Evolutionary conservation across 345 rosid species (phyloP).

Genomic region (Camelina laxa): DNA sequence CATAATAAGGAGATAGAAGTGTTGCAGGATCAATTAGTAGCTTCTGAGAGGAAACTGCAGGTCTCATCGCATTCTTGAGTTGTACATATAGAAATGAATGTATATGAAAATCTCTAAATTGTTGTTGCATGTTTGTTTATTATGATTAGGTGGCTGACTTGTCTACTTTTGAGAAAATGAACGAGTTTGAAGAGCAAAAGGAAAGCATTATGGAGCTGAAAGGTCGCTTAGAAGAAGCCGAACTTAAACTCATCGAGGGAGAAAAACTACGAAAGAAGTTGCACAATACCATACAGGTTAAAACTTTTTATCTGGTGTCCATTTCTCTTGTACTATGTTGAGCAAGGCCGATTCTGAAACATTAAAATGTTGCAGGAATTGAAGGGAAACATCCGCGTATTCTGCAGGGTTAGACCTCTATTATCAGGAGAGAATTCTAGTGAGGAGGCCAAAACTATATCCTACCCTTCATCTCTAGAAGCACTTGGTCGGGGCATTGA

Average conservation of each 20-base stretch:
- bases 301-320: neutral
- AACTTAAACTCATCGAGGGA: conserved; percentile 85
- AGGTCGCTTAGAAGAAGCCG: conserved; percentile 74
- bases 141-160: conserved; percentile 69
- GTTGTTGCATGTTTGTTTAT: conserved; percentile 7
- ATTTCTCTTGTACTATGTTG: neutral
- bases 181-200: conserved; percentile 76
- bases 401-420: conserved; percentile 94
- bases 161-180: conserved; percentile 75
- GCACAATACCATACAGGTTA: conserved; percentile 95
- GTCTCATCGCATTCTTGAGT: conserved; percentile 45
- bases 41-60: conserved; percentile 75
- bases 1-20: conserved; percentile 70
- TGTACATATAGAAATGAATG: conserved; percentile 1
- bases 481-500: conserved; percentile 84
- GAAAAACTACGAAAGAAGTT: conserved; percentile 91
- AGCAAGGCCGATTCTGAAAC: conserved; percentile 6
- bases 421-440: conserved; percentile 68
- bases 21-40: conserved; percentile 67
- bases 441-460: conserved; percentile 59
- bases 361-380: conserved; percentile 65
- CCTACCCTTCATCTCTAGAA: conserved; percentile 81
- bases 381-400: conserved; percentile 97
- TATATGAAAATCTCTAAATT: conserved; percentile 4
- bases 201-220: conserved; percentile 64